Evolutionary conservation across 805 yeast species (phyloP), one percentile per base, ranked within the genome.

Genomic region (Metschnikowia hibisci): DNA sequence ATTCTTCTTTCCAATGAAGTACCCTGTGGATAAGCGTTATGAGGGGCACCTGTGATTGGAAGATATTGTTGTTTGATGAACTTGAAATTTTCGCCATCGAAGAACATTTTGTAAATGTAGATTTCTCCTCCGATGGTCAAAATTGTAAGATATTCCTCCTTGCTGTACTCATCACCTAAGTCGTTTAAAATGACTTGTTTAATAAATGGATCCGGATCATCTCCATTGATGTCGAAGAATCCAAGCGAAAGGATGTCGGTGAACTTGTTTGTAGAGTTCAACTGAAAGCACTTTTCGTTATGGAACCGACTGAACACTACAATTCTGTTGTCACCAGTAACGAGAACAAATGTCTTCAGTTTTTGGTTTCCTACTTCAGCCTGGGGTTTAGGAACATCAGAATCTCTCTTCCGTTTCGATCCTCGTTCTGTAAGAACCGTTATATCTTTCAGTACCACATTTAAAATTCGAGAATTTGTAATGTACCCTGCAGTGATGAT

Each of bases 121-220:
- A 88, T 66, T 58, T 87, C 93, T 53, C 95, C 95, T 41, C 95
- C 93, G 57, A 81, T 78, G 0, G 95, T 88, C 39, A 87, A 63
- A 6, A 87, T 69, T 0, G 88, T 73, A 45, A 89, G 60, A 58
- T 80, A 80, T 52, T 85, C 89, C 37, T 81, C 82, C 34, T 74
- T 71, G 5, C 54, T 37, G 23, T 57, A 48, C 7, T 64, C 58
- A 53, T 84, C 86, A 4, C 96, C 96, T 25, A 88, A 56, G 35
- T 75, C 76, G 34, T 80, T 75, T 60, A 83, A 74, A 0, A 84
- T 71, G 12, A 73, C 67, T 60, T 85, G 87, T 56, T 84, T 85
- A 51, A 84, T 77, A 32, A 77, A 76, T 2, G 90, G 90, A 65
- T 84, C 90, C 9, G 88, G 88, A 26, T 77, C 72, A 1, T 74